These are phyloP conservation scores for Torulaspora pretoriensis DNA, from an alignment of 1,139 yeast species.

Conservation along the genomic window DNA sequence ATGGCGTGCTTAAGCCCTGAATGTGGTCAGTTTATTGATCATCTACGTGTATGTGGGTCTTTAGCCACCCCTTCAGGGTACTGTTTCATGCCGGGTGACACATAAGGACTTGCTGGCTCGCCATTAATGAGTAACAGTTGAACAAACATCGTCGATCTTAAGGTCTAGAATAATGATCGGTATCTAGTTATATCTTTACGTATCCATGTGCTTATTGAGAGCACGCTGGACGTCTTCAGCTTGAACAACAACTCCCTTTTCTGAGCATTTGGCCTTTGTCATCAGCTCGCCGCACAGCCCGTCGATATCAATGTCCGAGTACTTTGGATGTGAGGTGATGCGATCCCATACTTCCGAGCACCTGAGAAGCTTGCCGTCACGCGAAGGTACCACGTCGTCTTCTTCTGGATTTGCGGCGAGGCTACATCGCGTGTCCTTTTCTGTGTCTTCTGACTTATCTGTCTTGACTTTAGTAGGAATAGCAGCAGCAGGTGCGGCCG, in stretches of 20 bases:
- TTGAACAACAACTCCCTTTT: conserved; percentile 80
- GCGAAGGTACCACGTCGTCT: conserved; percentile 50
- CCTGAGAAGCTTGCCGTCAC: conserved; percentile 48
- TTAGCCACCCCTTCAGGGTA: background rate
- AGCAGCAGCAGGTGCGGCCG: background rate
- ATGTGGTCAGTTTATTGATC: background rate
- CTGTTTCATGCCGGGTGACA: background rate
- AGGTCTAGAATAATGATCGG: background rate
- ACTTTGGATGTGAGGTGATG: conserved; percentile 87
- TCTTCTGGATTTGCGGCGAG: conserved; percentile 7
- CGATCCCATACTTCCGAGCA: conserved; percentile 97
- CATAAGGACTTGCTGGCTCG: too few relatives aligned
- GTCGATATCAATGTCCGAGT: conserved; percentile 88
- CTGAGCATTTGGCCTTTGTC: conserved; percentile 93
- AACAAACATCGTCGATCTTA: too few relatives aligned
- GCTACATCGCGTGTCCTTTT: conserved; percentile 7
- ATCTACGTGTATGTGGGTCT: background rate
- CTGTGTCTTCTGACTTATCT: too few relatives aligned
- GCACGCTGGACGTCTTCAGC: conserved; percentile 71
- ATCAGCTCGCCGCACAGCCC: conserved; percentile 86
- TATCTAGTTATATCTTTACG: background rate
- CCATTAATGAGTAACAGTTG: too few relatives aligned
- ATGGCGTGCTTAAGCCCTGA: background rate
- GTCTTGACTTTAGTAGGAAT: background rate
- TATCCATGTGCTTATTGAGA: conserved; percentile 37